phyloP scores from a whole-genome alignment of 139 green algal genomes.

The Limnomonas spitsbergensis region DNA sequence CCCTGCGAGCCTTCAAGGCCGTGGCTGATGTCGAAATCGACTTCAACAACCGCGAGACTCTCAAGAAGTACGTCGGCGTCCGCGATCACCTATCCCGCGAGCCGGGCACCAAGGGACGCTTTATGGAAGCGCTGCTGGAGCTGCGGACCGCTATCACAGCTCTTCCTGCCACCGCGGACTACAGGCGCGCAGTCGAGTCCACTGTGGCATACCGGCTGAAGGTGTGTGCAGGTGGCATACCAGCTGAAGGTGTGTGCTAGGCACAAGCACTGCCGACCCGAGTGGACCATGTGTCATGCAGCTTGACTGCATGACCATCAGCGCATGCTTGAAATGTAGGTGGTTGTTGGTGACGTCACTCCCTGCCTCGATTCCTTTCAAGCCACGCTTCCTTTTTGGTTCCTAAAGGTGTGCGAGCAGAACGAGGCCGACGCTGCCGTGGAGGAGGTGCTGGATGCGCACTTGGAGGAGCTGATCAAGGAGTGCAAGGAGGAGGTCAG shows the following conservation, averaged over 20 bases:
- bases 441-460: conserved; percentile 57
- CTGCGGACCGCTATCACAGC: conserved; percentile 21
- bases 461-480: conserved; percentile 58
- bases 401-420: no score
- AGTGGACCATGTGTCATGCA: no score
- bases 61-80: conserved; percentile 54
- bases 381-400: no score
- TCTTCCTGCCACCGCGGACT: conserved; percentile 41
- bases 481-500: conserved; percentile 48
- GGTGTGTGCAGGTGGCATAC: no score
- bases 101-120: conserved; percentile 30
- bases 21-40: conserved; percentile 50
- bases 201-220: conserved; percentile 43
- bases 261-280: no score
- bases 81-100: conserved; percentile 39
- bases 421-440: conserved; percentile 51
- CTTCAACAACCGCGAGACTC: conserved; percentile 35
- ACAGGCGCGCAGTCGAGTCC: conserved; percentile 46
- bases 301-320: no score
- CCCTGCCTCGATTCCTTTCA: no score
- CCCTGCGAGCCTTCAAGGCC: conserved; percentile 28
- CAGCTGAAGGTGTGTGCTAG: no score
- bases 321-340: no score
- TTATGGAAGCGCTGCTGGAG: conserved; percentile 35
- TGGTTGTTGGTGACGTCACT: no score